Conservation (phyloP, 1,139 yeast species). For the Blastobotrys buckinghamii region DNA sequence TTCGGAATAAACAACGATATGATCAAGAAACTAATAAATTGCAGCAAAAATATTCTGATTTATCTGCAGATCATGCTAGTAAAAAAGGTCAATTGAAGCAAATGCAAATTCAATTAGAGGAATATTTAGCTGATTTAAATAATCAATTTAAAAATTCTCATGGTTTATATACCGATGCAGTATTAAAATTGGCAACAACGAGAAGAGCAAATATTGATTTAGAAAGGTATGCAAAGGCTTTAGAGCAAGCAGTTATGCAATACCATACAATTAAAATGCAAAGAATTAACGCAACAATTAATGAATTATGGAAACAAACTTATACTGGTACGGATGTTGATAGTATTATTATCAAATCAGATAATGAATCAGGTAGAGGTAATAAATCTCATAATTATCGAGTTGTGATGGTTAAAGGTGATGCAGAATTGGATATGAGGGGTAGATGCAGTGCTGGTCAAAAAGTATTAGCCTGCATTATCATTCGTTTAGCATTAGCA, state of each 20-base stretch:
- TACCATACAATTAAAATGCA: constrained; percentile 89
- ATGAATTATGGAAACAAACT: constrained; percentile 89
- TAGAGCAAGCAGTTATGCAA: constrained; percentile 91
- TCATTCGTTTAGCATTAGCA: constrained; percentile 85
- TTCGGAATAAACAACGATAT: constrained; percentile 55
- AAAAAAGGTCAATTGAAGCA: constrained; percentile 83
- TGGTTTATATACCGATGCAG: constrained; percentile 56
- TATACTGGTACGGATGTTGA: constrained; percentile 96
- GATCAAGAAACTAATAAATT: constrained; percentile 52
- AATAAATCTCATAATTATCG: constrained; percentile 78
- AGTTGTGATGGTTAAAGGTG: constrained; percentile 92
- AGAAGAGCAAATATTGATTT: constrained; percentile 79
- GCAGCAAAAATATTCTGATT: constrained; percentile 48
- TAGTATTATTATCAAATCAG: constrained; percentile 79
- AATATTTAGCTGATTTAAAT: constrained; percentile 48
- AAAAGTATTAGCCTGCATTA: constrained; percentile 86
- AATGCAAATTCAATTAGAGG: constrained; percentile 44
- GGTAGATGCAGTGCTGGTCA: constrained; percentile 99
- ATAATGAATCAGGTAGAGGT: constrained; percentile 56
- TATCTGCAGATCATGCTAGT: constrained; percentile 69
- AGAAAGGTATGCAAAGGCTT: constrained; percentile 72
- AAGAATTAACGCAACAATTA: constrained; percentile 81
- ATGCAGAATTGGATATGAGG: constrained; percentile 91
- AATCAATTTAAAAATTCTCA: constrained; percentile 70
- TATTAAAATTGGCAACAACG: constrained; percentile 73